Base-by-base conservation (phyloP, 192 early-diverging fungal species). In the Linderina pennispora region DNA sequence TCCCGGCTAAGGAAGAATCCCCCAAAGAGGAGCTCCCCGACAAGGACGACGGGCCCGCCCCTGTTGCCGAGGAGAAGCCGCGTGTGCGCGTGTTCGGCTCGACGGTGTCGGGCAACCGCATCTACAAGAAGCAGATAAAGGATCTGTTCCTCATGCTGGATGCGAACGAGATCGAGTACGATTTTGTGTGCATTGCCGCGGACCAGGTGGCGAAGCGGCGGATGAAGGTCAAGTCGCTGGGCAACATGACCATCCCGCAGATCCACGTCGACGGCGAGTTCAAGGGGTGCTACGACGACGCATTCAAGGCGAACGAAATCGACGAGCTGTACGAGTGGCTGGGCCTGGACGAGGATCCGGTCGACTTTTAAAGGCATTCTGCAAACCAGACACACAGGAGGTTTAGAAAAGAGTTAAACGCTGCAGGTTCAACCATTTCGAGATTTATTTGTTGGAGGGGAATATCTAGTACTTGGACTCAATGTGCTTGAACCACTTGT, bases 121-220 rank as follows among this genome's bases (percentile, higher is more conserved):
- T 40, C 5, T 67, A 67, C 53, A 74, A 66, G 60, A 62, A 49
- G 33, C 60, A 68, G 50, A 52, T 49, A 11, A 58, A 58, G 42
- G 55, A 67, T n/a, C 56, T 74, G 37, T 66, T 67, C 43, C 45
- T 35, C 23, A 65, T 67, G 62, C 60, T 78, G 2, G 60, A 70
- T 39, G 65, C 58, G 21, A 52, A 61, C 40, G 67, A 74, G 25
- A 57, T 78, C 10, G 73, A 71, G 43, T 78, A 67, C 68, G 73
- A 74, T 38, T 78, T 72, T 36, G 60, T 75, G 10, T 65, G 69
- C 46, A 58, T 75, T 26, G 76, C 76, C 1, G 60, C 59, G 0
- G 68, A 78, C 51, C 68, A 78, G 42, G 28, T 55, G 31, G 76
- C 73, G 10, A 78, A 78, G 34, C 45, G 45, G 43, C 75, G 72